Conservation (phyloP, 805 yeast species). For the Starmera dryadoides region DNA sequence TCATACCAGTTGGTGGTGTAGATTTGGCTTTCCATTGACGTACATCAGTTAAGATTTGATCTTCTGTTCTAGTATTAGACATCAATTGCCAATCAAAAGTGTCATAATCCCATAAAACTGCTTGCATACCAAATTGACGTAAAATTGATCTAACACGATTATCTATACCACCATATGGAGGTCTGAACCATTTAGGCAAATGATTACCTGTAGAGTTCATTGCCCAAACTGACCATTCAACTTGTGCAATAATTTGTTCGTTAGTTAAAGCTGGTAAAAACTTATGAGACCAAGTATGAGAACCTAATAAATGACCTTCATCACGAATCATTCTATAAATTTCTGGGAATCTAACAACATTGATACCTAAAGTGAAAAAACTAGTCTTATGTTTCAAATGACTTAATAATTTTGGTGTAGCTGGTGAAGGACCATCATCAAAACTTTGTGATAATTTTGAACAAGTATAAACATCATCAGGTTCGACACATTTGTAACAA, state of each 20-base stretch:
- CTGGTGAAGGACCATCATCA: slow-evolving; percentile 89
- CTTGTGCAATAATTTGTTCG: slow-evolving; percentile 79
- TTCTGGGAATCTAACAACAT: slow-evolving; percentile 72
- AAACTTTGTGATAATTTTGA: slow-evolving; percentile 75
- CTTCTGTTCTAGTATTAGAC: slow-evolving; percentile 41
- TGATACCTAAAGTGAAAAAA: slow-evolving; percentile 80
- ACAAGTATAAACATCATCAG: slow-evolving; percentile 75
- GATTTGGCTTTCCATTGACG: slow-evolving; percentile 37
- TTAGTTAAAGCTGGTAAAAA: slow-evolving; percentile 72
- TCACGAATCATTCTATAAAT: slow-evolving; percentile 48
- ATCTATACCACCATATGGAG: slow-evolving; percentile 95
- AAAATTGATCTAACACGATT: slow-evolving; percentile 75
- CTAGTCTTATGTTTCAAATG: slow-evolving; percentile 54
- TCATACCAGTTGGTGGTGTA: slow-evolving; percentile 44
- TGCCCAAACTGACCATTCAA: slow-evolving; percentile 96
- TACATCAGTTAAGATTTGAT: slow-evolving; percentile 50
- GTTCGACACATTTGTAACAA: slow-evolving; percentile 69
- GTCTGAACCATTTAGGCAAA: slow-evolving; percentile 88
- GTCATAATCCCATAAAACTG: slow-evolving; percentile 88
- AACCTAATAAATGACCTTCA: slow-evolving; percentile 73
- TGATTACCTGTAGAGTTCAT: slow-evolving; percentile 91
- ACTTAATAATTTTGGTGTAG: slow-evolving; percentile 53
- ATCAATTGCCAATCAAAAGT: slow-evolving; percentile 85
- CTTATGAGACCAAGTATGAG: slow-evolving; percentile 92
- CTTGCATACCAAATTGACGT: slow-evolving; percentile 78